Percentiles rank a stretch among this genome's conserved stretches.
Evolutionary conservation across 148 eudicot genomes (phyloP).

Genomic region (Mesembryanthemum crystallinum): DNA sequence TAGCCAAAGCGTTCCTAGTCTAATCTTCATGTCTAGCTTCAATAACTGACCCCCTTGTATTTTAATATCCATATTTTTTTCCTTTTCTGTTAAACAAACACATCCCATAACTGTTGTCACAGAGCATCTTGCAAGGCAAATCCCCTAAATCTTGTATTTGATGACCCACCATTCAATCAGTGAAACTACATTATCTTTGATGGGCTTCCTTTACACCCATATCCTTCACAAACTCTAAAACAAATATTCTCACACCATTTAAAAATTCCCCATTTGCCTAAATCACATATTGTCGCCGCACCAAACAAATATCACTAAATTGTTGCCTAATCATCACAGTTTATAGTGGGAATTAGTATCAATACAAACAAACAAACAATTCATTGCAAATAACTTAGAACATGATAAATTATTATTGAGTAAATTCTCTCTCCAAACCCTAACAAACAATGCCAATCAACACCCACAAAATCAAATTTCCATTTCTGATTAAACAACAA

Average conservation of each 20-base stretch:
- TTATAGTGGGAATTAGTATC: background rate
- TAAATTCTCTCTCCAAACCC: background rate
- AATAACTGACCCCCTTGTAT: slow-evolving; percentile 3
- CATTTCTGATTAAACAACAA: background rate
- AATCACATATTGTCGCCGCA: too few relatives aligned
- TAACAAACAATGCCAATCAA: background rate
- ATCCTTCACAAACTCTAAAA: slow-evolving; percentile 6
- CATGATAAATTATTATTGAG: background rate
- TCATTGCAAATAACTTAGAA: background rate
- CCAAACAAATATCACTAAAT: too few relatives aligned
- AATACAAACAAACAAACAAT: slow-evolving; percentile 5
- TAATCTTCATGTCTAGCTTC: slow-evolving; percentile 2
- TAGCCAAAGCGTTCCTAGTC: background rate
- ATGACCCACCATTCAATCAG: slow-evolving; percentile 30
- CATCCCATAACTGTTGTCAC: slow-evolving; percentile 12
- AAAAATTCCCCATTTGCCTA: background rate
- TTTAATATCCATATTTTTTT: background rate
- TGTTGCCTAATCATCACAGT: background rate
- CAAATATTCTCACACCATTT: background rate
- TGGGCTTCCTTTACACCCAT: background rate
- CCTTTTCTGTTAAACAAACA: background rate
- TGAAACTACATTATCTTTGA: background rate
- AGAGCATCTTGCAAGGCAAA: slow-evolving; percentile 22
- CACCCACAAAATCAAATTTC: background rate
- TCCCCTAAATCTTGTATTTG: slow-evolving; percentile 27